Conservation (phyloP, 2,329 filamentous ascomycete genomes). For the Hypoxylon sp. region DNA sequence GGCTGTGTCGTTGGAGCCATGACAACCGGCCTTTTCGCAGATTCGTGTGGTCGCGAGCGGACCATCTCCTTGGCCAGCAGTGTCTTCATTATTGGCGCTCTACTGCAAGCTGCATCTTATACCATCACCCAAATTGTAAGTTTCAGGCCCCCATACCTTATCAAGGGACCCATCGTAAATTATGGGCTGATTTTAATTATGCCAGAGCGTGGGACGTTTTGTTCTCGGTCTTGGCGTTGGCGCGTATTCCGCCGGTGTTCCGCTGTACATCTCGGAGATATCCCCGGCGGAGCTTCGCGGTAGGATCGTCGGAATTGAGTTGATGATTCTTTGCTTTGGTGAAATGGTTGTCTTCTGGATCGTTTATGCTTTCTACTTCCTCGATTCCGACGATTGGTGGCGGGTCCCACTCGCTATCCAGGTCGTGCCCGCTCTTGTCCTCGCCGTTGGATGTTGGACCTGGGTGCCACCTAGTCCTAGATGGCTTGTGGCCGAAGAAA, state of each 20-base stretch:
- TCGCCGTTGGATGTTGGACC: slow-evolving; percentile 47
- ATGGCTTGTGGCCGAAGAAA: slow-evolving; percentile 45
- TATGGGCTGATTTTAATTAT: neutral
- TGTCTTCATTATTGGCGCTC: slow-evolving; percentile 47
- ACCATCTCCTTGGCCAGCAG: slow-evolving; percentile 48
- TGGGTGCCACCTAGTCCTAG: slow-evolving; percentile 48
- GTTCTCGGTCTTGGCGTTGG: slow-evolving; percentile 50
- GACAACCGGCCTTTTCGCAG: slow-evolving; percentile 48
- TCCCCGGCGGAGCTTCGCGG: slow-evolving; percentile 48
- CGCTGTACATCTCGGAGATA: slow-evolving; percentile 52
- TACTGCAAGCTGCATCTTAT: slow-evolving; percentile 45
- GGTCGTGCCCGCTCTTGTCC: slow-evolving; percentile 50
- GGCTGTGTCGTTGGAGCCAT: slow-evolving; percentile 50
- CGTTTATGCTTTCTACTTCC: slow-evolving; percentile 49
- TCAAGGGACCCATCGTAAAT: neutral
- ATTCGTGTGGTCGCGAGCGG: slow-evolving; percentile 48
- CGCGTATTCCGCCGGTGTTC: slow-evolving; percentile 50
- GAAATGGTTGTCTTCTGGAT: slow-evolving; percentile 52
- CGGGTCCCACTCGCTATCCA: slow-evolving; percentile 53
- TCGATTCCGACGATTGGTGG: slow-evolving; percentile 51
- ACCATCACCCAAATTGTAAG: slow-evolving; percentile 48
- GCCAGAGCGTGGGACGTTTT: slow-evolving; percentile 45
- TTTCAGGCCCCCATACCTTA: neutral
- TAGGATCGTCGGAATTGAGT: slow-evolving; percentile 49
- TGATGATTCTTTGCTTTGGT: slow-evolving; percentile 52